These are phyloP conservation scores for Urochloa ruziziensis DNA, from an alignment of 176 grass and related monocot species.

Conservation along the genomic window DNA sequence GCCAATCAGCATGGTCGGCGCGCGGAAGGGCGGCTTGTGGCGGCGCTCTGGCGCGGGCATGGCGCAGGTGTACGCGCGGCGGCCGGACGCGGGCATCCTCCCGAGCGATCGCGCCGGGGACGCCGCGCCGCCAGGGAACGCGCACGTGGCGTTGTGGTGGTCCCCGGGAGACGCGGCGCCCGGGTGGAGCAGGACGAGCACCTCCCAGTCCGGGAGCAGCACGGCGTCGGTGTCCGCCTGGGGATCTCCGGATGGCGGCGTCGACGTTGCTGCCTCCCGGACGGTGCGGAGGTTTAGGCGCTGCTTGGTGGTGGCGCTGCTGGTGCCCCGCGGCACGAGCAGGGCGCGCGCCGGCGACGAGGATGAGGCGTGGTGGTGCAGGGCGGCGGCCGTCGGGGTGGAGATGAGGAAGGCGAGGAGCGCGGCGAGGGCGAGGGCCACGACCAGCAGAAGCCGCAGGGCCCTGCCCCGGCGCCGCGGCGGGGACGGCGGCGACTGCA, in stretches of 20 bases:
- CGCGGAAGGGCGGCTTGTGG: slow-evolving; percentile 33
- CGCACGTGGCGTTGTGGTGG: slow-evolving; percentile 26
- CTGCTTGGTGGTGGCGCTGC: background rate
- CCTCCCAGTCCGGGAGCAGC: slow-evolving; percentile 70
- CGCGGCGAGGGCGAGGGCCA: background rate
- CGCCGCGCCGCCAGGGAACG: slow-evolving; percentile 30
- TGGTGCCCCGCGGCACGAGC: background rate
- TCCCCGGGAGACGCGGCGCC: background rate
- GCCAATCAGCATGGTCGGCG: too few species aligned
- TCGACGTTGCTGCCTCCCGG: background rate
- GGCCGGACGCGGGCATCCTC: slow-evolving; percentile 8
- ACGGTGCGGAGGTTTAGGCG: background rate
- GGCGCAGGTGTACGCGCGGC: slow-evolving; percentile 40
- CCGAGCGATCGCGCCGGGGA: slow-evolving; percentile 42
- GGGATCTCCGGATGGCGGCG: background rate
- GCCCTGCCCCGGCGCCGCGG: slow-evolving; percentile 11
- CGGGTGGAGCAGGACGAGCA: slow-evolving; percentile 42
- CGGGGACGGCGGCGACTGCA: background rate
- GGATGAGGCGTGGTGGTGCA: too few species aligned
- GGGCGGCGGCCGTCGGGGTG: background rate
- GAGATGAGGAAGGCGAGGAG: background rate
- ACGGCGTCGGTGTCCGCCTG: slow-evolving; percentile 26
- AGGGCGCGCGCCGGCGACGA: background rate
- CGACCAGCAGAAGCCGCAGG: background rate
- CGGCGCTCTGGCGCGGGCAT: slow-evolving; percentile 38